Evolutionary conservation across 306 rosid species (phyloP).

Genomic region (Boehmeria nivea): DNA sequence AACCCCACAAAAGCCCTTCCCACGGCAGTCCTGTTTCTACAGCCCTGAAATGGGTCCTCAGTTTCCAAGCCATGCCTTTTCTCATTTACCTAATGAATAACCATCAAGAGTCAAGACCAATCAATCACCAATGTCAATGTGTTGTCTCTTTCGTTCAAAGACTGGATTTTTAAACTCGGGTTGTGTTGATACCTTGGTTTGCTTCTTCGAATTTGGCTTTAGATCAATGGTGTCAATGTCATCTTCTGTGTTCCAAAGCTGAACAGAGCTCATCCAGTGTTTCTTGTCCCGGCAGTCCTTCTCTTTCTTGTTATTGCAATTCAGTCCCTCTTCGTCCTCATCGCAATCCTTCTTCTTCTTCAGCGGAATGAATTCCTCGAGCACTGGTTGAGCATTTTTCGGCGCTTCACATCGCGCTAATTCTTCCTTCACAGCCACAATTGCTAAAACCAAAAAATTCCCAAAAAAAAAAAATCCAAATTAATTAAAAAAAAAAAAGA

Average conservation of each 20-base stretch:
- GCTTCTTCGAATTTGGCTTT: conserved; percentile 34
- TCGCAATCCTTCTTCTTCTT: conserved; percentile 59
- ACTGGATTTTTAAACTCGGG: too few relatives aligned
- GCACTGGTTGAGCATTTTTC: conserved; percentile 41
- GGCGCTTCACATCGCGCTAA: conserved; percentile 38
- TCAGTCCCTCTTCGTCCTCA: conserved; percentile 24
- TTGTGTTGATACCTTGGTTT: conserved; percentile 44
- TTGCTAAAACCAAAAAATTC: conserved; percentile 39
- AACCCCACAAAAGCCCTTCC: conserved; percentile 54
- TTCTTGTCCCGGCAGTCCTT: conserved; percentile 74
- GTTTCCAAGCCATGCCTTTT: conserved; percentile 31
- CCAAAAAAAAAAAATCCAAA: conserved; percentile 1
- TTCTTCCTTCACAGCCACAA: conserved; percentile 50
- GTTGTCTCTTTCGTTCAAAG: too few relatives aligned
- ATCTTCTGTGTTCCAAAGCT: conserved; percentile 68
- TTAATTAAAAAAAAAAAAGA: too few relatives aligned
- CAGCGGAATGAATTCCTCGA: conserved; percentile 77
- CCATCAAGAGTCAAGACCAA: background rate
- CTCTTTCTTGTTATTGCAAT: conserved; percentile 19
- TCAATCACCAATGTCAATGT: too few relatives aligned
- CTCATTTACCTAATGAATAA: conserved; percentile 42
- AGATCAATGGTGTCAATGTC: conserved; percentile 27
- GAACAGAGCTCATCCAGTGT: conserved; percentile 97
- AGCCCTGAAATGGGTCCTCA: conserved; percentile 46
- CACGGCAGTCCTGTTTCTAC: conserved; percentile 36